Base-by-base conservation (phyloP, 1,284 basidiomycete genomes). In the Sanghuangporus baumii region DNA sequence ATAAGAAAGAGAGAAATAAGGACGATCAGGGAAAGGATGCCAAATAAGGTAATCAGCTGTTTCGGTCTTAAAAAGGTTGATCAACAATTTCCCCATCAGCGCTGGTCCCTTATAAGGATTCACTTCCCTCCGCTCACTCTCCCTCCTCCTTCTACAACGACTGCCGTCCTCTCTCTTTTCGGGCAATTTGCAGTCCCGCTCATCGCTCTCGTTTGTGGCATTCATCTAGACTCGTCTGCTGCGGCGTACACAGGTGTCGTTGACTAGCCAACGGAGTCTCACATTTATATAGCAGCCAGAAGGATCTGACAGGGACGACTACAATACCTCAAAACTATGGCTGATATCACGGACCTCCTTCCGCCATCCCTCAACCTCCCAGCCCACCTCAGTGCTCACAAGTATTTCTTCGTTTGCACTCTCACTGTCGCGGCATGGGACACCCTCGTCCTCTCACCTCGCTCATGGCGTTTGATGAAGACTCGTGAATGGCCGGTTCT, bases 341-440 rank as follows among this genome's bases (percentile, higher is more conserved):
- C 66, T 50, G 67, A 70, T 69, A 71, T 73, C 67, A 66, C 71
- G 38, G 63, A 71, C 46, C 26, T 70, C 14, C 75, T 87, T 23
- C 84, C 85, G 4, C 68, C 74, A 40, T 88, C 85, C 38, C 83
- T 90, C 70, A 76, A 86, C 67, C 81, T 91, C 4, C 81, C 89
- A 0, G 80, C 90, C 1, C 90, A 90, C 71, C 79, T 92, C 36
- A 85, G 83, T 43, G 90, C 89, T 0, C 90, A 92, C 79, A 91
- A 92, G 74, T 93, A 92, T 70, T 91, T 92, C 73, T 84, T 89
- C 59, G 90, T 92, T 63, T 93, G 90, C 76, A 90, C 90, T 0
- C 81, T 93, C 64, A 93, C 90, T 56, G 88, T 93, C 60, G 88
- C 90, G 0, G 90, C 90, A 9, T 92, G 90, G 90, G 90, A 93